A percentile compares a stretch with the other conserved stretches of the same genome.
Evolutionary conservation across 176 grass and related monocot genomes (phyloP).

Genomic region (Oryza meridionalis): DNA sequence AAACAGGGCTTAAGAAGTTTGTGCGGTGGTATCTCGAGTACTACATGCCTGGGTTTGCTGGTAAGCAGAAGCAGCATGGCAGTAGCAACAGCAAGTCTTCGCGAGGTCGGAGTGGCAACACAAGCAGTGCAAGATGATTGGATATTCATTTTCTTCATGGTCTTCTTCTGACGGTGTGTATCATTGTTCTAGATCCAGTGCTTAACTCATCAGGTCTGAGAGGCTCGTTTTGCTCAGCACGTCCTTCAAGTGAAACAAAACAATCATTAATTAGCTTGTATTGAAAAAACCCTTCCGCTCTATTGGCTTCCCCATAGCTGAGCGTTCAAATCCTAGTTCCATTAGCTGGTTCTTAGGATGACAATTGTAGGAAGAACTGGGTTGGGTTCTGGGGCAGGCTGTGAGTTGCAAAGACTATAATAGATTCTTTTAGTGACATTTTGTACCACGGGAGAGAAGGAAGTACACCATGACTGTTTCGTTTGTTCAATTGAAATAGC

Average conservation of each 20-base stretch:
- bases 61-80: conserved; percentile 53
- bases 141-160: conserved; percentile 20
- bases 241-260: conserved; percentile 40
- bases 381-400: conserved; percentile 34
- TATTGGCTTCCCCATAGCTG: conserved; percentile 49
- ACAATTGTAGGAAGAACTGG: conserved; percentile 38
- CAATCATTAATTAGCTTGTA: conserved; percentile 44
- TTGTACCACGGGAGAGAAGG: conserved; percentile 56
- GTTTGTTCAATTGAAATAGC: conserved; percentile 49
- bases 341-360: conserved; percentile 49
- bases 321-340: conserved; percentile 35
- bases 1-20: conserved; percentile 81
- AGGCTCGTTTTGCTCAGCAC: conserved; percentile 46
- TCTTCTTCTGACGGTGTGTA: conserved; percentile 50
- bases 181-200: conserved; percentile 45
- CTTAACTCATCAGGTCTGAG: conserved; percentile 54
- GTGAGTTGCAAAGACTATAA: conserved; percentile 49
- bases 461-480: conserved; percentile 52
- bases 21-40: conserved; percentile 86
- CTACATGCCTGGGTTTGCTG: conserved; percentile 60
- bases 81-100: conserved; percentile 50
- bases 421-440: conserved; percentile 56
- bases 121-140: conserved; percentile 53
- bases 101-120: conserved; percentile 42
- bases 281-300: conserved; percentile 31